Evolutionary conservation across 768 basidiomycete genomes (phyloP).

Genomic region (Rhodosporidiobolus odoratus): DNA sequence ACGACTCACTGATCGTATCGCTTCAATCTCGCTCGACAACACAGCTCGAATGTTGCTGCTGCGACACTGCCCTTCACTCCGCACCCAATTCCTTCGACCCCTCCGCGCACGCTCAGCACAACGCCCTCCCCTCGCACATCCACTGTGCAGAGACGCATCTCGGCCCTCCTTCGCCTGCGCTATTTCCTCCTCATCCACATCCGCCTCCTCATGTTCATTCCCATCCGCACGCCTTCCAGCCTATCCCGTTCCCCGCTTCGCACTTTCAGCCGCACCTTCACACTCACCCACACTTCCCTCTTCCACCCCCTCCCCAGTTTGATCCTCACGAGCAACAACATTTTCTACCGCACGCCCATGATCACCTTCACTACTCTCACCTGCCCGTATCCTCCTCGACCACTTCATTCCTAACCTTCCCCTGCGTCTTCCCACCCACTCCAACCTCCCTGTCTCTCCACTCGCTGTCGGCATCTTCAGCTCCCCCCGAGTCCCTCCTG

Average conservation of each 20-base stretch:
- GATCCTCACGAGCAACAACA: no score
- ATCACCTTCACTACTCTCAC: neutral
- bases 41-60: slow-evolving; percentile 36
- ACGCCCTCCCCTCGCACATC: slow-evolving; percentile 20
- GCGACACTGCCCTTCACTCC: slow-evolving; percentile 25
- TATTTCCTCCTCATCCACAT: neutral
- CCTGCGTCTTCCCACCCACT: no score
- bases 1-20: neutral
- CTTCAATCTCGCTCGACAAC: neutral
- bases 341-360: no score
- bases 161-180: neutral
- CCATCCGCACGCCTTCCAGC: neutral
- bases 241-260: no score
- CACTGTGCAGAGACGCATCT: slow-evolving; percentile 23
- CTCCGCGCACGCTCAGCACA: slow-evolving; percentile 5
- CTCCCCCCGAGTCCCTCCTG: no score
- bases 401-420: neutral
- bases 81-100: slow-evolving; percentile 21
- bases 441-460: no score
- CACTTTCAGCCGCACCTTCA: neutral
- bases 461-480: no score
- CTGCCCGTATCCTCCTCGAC: neutral
- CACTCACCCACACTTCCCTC: neutral
- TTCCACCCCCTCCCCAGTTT: neutral
- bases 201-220: neutral